Evolutionary conservation across 1,139 yeast species (phyloP).

Genomic region (Pichia kudriavzevii): DNA sequence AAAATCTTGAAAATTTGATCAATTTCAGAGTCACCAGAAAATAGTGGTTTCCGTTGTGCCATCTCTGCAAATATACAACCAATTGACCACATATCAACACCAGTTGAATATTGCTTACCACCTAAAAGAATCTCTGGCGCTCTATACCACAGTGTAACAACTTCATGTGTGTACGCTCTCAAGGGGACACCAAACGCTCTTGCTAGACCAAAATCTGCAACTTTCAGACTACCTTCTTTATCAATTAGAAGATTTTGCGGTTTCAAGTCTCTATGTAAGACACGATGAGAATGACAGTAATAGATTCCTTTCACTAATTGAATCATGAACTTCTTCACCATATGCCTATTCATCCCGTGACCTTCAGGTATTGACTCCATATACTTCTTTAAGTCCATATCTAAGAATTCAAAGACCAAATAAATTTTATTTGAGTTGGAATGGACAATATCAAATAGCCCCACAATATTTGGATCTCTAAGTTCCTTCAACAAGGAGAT

Average conservation of each 20-base stretch:
- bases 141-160: constrained; percentile 96
- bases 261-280: constrained; percentile 90
- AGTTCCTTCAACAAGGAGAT: constrained; percentile 89
- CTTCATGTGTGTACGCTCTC: constrained; percentile 95
- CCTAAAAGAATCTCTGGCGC: constrained; percentile 95
- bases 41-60: constrained; percentile 92
- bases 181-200: constrained; percentile 96
- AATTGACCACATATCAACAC: constrained; percentile 98
- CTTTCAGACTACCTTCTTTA: constrained; percentile 88
- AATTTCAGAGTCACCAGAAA: constrained; percentile 97
- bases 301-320: constrained; percentile 89
- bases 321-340: constrained; percentile 89
- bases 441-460: constrained; percentile 89
- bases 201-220: constrained; percentile 97
- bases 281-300: constrained; percentile 93
- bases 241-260: constrained; percentile 93
- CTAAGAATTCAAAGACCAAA: constrained; percentile 88
- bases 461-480: constrained; percentile 85
- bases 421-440: constrained; percentile 93
- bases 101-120: constrained; percentile 95
- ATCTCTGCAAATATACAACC: constrained; percentile 98
- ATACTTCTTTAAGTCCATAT: constrained; percentile 88
- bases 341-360: constrained; percentile 79
- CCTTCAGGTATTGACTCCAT: constrained; percentile 95
- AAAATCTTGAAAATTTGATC: constrained; percentile 96